phyloP scores from a whole-genome alignment of 345 rosid genomes.

The Linum trigynum region DNA sequence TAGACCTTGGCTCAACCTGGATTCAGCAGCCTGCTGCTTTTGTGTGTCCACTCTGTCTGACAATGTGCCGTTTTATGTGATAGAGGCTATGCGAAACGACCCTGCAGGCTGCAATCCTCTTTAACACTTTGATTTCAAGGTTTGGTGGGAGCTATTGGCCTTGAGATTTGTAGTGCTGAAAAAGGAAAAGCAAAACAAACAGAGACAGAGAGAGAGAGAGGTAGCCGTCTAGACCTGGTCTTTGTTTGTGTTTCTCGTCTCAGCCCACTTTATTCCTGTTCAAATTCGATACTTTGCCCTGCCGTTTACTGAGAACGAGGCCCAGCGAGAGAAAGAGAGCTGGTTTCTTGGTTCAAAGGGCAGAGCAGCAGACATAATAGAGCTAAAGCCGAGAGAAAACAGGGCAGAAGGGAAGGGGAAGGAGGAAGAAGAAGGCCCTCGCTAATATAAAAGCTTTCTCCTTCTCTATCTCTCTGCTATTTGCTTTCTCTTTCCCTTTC shows the following conservation, averaged over 20 bases:
- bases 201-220: conserved; percentile 1
- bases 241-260: conserved; percentile 13
- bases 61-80: conserved; percentile 20
- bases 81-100: conserved; percentile 17
- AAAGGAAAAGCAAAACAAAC: not conserved
- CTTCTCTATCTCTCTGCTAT: conserved; percentile 14
- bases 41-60: not conserved
- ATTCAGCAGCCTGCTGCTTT: no score
- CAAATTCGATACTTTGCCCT: conserved; percentile 47
- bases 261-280: conserved; percentile 72
- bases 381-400: conserved; percentile 1
- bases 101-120: conserved; percentile 9
- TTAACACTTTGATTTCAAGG: no score
- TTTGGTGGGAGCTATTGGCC: conserved; percentile 1
- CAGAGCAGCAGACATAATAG: conserved; percentile 25
- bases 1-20: no score
- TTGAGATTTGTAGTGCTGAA: conserved; percentile 16
- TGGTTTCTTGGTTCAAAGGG: conserved; percentile 20
- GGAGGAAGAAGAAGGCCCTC: not conserved
- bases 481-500: conserved; percentile 21
- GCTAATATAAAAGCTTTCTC: conserved; percentile 18
- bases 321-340: conserved; percentile 7
- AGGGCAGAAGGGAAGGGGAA: not conserved
- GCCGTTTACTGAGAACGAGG: conserved; percentile 66
- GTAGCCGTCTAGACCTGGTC: conserved; percentile 20